Percentiles rank a stretch among this genome's conserved stretches.
Evolutionary conservation across 2,329 filamentous ascomycete genomes (phyloP).

Genomic region (Alternaria triticimaculans): DNA sequence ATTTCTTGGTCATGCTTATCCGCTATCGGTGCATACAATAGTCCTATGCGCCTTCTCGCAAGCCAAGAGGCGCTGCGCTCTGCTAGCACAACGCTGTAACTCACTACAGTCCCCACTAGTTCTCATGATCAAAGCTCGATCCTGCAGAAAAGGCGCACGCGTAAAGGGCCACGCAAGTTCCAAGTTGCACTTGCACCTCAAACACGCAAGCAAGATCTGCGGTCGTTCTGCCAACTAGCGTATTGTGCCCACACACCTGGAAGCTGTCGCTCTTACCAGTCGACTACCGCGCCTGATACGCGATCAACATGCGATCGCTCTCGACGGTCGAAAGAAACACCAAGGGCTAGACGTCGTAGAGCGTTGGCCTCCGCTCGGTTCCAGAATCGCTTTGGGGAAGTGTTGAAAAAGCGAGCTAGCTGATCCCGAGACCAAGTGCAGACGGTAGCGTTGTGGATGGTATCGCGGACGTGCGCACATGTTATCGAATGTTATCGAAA

Average conservation of each 20-base stretch:
- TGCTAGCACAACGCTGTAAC: neutral
- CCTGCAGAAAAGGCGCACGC: conserved; percentile 5
- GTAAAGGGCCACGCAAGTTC: conserved; percentile 3
- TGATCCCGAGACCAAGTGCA: neutral
- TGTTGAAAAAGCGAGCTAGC: neutral
- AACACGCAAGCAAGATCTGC: neutral
- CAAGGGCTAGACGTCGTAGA: neutral
- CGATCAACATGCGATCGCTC: neutral
- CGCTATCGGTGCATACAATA: neutral
- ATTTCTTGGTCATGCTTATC: neutral
- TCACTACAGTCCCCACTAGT: conserved; percentile 7
- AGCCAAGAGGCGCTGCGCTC: neutral
- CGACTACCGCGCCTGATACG: neutral
- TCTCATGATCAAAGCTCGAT: conserved; percentile 4
- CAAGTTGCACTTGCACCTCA: neutral
- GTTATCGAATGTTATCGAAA: neutral
- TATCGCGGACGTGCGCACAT: neutral
- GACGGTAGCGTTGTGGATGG: neutral
- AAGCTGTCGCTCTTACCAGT: neutral
- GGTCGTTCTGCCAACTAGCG: neutral
- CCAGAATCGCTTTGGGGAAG: neutral
- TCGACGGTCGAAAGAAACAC: neutral
- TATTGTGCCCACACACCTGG: neutral
- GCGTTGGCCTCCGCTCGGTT: neutral
- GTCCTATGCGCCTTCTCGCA: neutral